Percentiles rank a stretch among this genome's conserved stretches.
Conservation (phyloP, 2,329 filamentous ascomycete species). For the Westerdykella sp. region DNA sequence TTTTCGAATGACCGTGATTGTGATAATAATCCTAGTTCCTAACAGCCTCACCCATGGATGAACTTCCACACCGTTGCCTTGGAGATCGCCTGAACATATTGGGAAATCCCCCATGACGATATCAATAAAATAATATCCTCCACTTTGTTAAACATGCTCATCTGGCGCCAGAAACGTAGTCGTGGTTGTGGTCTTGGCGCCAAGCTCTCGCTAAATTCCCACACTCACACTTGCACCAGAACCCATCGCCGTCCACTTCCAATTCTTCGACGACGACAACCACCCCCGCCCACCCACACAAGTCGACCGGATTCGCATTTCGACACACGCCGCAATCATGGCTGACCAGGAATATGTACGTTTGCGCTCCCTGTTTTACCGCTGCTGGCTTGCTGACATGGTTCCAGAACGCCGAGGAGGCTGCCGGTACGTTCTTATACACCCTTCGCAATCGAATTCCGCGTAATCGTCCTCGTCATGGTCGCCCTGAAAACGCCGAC, state of each 20-base stretch:
- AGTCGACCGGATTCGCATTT: constrained; percentile 40
- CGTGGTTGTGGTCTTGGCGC: not conserved
- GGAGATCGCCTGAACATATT: not conserved
- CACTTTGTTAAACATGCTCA: too few relatives aligned
- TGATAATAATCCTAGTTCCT: too few relatives aligned
- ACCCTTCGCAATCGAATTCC: constrained; percentile 5
- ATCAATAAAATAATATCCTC: too few relatives aligned
- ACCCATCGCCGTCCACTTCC: constrained; percentile 7
- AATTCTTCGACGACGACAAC: constrained; percentile 23
- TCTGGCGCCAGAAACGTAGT: too few relatives aligned
- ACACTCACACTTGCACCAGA: constrained; percentile 2
- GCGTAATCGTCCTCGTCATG: constrained; percentile 6
- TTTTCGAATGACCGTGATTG: not conserved
- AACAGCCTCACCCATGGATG: constrained; percentile 5
- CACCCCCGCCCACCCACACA: constrained; percentile 30
- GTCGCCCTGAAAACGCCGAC: constrained; percentile 1
- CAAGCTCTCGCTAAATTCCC: constrained; percentile 5
- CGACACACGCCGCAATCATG: constrained; percentile 59
- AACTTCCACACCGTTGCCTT: not conserved
- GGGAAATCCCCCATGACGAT: not conserved
- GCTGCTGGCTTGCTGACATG: constrained; percentile 16
- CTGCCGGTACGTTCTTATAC: constrained; percentile 59
- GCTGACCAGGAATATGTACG: constrained; percentile 85
- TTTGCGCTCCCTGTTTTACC: constrained; percentile 28
- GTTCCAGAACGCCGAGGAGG: constrained; percentile 85